Conservation (phyloP, 495 filamentous ascomycete species). For the Thermochaetoides thermophila region DNA sequence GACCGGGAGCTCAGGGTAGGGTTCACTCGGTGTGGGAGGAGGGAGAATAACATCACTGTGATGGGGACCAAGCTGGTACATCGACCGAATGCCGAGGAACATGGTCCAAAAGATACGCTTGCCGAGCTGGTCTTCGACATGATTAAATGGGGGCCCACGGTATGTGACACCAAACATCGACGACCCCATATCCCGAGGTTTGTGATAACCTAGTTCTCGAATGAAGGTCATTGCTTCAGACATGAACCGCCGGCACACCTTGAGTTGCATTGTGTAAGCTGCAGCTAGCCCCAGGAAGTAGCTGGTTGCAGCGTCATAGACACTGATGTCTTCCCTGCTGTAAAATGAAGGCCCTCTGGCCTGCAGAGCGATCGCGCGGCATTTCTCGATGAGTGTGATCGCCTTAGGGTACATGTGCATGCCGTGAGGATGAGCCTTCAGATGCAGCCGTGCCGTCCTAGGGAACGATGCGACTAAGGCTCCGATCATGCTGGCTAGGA, state of each 20-base stretch:
- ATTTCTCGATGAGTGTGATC: conserved; percentile 55
- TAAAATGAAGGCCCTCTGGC: conserved; percentile 58
- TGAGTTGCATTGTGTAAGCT: conserved; percentile 53
- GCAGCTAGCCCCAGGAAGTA: conserved; percentile 65
- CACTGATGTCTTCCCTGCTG: conserved; percentile 44
- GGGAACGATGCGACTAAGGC: conserved; percentile 67
- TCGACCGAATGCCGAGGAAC: conserved; percentile 48
- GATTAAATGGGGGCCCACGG: conserved; percentile 35
- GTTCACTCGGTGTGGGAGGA: conserved; percentile 54
- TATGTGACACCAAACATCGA: conserved; percentile 17
- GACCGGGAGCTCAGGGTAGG: conserved; percentile 64
- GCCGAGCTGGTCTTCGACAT: conserved; percentile 63
- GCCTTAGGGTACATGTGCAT: conserved; percentile 50
- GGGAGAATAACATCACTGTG: conserved; percentile 50
- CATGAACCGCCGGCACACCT: conserved; percentile 52
- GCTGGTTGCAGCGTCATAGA: conserved; percentile 76
- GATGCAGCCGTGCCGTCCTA: conserved; percentile 52
- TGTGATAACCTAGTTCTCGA: conserved; percentile 48
- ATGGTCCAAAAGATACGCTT: conserved; percentile 68
- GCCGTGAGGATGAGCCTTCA: conserved; percentile 44
- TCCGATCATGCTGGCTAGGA: conserved; percentile 72
- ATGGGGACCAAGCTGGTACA: conserved; percentile 54
- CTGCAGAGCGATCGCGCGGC: conserved; percentile 54
- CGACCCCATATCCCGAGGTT: conserved; percentile 23
- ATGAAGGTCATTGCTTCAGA: conserved; percentile 60